These are phyloP conservation scores for Trypanosoma conorhini DNA, from an alignment of 208 protist species.

Conservation along the genomic window DNA sequence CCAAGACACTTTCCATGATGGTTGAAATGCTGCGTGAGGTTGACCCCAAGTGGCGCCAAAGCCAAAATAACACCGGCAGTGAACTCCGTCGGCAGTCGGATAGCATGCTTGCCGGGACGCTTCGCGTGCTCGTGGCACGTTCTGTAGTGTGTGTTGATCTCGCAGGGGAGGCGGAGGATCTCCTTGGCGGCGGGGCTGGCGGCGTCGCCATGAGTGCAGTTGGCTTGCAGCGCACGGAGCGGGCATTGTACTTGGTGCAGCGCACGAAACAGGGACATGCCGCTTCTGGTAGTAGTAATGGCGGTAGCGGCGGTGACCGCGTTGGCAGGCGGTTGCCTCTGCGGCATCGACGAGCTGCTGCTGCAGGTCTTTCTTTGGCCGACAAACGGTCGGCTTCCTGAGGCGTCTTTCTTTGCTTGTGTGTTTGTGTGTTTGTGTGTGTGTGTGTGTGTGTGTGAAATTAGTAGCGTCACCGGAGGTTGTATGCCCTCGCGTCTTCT, in stretches of 20 bases:
- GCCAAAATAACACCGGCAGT: slow-evolving; percentile 19
- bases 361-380: background rate
- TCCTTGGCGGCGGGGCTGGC: slow-evolving; percentile 34
- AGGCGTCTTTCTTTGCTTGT: background rate
- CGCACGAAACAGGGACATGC: slow-evolving; percentile 3
- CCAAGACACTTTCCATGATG: slow-evolving; percentile 63
- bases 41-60: slow-evolving; percentile 34
- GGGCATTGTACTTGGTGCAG: slow-evolving; percentile 39
- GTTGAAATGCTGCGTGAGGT: slow-evolving; percentile 49
- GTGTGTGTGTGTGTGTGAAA: slow-evolving; percentile 17
- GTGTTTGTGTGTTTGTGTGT: slow-evolving; percentile 8
- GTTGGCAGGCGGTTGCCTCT: background rate
- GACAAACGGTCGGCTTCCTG: background rate
- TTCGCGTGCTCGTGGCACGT: slow-evolving; percentile 65
- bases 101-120: slow-evolving; percentile 62
- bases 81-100: slow-evolving; percentile 33
- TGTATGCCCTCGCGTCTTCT: background rate
- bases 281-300: slow-evolving; percentile 9
- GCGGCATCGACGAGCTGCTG: slow-evolving; percentile 3
- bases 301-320: background rate
- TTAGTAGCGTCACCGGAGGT: background rate
- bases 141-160: slow-evolving; percentile 63
- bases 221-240: slow-evolving; percentile 32
- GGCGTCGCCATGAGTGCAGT: slow-evolving; percentile 31
- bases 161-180: slow-evolving; percentile 31